Percentiles rank a stretch among this genome's conserved stretches.
These are phyloP conservation scores for Hordeum vulgare DNA, from an alignment of 176 grass and related monocot genomes.

Conservation along the genomic window DNA sequence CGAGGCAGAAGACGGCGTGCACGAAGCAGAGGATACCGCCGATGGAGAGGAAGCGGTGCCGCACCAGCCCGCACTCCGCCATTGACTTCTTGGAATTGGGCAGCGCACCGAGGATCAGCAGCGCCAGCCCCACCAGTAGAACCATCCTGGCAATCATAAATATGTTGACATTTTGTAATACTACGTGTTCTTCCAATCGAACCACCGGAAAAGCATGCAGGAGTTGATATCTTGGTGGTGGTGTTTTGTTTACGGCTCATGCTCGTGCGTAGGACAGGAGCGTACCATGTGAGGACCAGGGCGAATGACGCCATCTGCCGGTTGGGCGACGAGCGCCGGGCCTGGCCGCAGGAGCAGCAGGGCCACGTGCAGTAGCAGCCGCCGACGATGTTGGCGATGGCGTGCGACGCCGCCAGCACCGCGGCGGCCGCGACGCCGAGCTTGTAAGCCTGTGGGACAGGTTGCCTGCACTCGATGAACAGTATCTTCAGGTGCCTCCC, in stretches of 20 bases:
- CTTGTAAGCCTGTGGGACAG: conserved; percentile 70
- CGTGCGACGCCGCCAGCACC: conserved; percentile 60
- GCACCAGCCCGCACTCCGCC: conserved; percentile 42
- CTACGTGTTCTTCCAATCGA: background rate
- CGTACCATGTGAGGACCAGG: conserved; percentile 64
- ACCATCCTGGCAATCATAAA: conserved; percentile 43
- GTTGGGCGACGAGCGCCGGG: conserved; percentile 30
- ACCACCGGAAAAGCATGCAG: background rate
- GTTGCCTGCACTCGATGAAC: conserved; percentile 75
- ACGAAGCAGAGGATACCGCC: conserved; percentile 83
- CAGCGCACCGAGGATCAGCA: conserved; percentile 72
- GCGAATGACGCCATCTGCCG: conserved; percentile 51
- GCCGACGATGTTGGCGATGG: conserved; percentile 59
- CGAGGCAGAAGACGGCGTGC: conserved; percentile 55
- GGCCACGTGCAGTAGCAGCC: conserved; percentile 47
- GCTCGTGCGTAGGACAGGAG: background rate
- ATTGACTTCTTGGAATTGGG: conserved; percentile 41
- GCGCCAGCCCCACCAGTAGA: conserved; percentile 34
- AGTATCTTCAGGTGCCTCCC: conserved; percentile 49
- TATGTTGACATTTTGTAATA: background rate
- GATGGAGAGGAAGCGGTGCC: conserved; percentile 57
- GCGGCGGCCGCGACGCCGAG: conserved; percentile 66
- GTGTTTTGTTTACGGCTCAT: too few species aligned
- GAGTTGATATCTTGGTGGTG: background rate
- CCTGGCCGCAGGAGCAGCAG: conserved; percentile 58